Percentiles rank a stretch among this genome's conserved stretches.
These are phyloP conservation scores for Boletus rubroflammeus DNA, from an alignment of 768 basidiomycete species.

Conservation along the genomic window DNA sequence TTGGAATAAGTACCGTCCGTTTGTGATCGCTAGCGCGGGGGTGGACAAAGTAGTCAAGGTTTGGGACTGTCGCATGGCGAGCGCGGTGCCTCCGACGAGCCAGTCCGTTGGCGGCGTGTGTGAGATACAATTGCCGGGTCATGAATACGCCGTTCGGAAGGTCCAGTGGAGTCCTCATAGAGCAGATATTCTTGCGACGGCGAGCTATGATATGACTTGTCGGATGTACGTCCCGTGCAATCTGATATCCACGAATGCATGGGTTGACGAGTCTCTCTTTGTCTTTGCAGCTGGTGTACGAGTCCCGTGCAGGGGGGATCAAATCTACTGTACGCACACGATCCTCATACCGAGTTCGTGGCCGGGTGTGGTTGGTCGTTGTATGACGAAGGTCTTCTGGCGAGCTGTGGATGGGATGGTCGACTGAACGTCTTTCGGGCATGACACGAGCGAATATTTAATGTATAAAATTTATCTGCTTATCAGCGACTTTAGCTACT, in stretches of 20 bases:
- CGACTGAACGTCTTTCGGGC: constrained; percentile 73
- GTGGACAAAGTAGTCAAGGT: constrained; percentile 75
- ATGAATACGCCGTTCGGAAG: constrained; percentile 87
- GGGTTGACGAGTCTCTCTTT: neutral
- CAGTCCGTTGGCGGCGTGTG: constrained; percentile 67
- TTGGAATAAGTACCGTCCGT: constrained; percentile 91
- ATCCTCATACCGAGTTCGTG: constrained; percentile 92
- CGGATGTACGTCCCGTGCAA: constrained; percentile 61
- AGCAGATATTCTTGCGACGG: constrained; percentile 62
- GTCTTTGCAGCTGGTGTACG: constrained; percentile 65
- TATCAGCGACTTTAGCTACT: too few species aligned
- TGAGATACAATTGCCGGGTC: constrained; percentile 69
- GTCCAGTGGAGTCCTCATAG: constrained; percentile 87
- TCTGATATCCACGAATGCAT: neutral
- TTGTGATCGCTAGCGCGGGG: constrained; percentile 70
- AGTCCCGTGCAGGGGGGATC: constrained; percentile 44
- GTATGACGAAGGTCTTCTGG: constrained; percentile 81
- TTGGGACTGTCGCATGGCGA: constrained; percentile 88
- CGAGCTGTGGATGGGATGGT: constrained; percentile 92
- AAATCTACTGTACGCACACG: constrained; percentile 67
- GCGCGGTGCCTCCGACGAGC: constrained; percentile 44
- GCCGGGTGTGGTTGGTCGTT: constrained; percentile 91
- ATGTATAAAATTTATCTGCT: neutral
- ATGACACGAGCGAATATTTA: constrained; percentile 15
- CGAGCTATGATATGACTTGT: constrained; percentile 95